Conservation (phyloP, 78 protist genomes). For the Pelomyxa schiedti region DNA sequence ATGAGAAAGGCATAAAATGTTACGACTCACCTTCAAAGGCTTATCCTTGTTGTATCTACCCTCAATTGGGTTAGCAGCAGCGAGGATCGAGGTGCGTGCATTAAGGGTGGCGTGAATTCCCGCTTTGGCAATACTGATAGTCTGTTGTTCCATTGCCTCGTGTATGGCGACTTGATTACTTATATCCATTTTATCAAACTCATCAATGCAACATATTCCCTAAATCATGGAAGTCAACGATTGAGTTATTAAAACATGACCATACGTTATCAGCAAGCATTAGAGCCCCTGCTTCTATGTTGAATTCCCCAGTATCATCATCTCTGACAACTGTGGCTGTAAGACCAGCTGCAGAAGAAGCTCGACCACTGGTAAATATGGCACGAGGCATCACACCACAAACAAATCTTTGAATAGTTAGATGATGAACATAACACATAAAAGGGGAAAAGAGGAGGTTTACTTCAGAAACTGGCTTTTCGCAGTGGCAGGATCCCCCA, state of each 20-base stretch:
- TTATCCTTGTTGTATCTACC: conserved; percentile 71
- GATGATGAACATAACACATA: background rate
- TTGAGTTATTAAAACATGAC: background rate
- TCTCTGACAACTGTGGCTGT: conserved; percentile 95
- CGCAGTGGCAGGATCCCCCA: conserved; percentile 98
- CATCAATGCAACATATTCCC: conserved; percentile 99
- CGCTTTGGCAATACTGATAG: conserved; percentile 98
- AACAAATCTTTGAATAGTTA: conserved; percentile 54
- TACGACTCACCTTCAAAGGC: conserved; percentile 18
- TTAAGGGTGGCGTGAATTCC: conserved; percentile 96
- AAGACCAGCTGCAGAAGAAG: conserved; percentile 91
- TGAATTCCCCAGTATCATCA: conserved; percentile 93
- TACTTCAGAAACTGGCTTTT: conserved; percentile 95
- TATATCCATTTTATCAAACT: conserved; percentile 96
- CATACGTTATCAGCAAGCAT: conserved; percentile 96
- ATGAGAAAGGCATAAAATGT: background rate
- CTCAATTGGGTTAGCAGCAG: conserved; percentile 91
- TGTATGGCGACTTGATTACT: conserved; percentile 95
- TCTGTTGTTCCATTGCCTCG: conserved; percentile 99
- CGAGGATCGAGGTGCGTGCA: conserved; percentile 90
- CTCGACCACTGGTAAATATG: conserved; percentile 93
- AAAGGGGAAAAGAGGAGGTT: background rate
- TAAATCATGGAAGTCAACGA: background rate
- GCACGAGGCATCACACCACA: conserved; percentile 87
- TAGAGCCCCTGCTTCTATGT: conserved; percentile 99